Evolutionary conservation across 306 rosid genomes (phyloP).

Genomic region (Fragaria iinumae): DNA sequence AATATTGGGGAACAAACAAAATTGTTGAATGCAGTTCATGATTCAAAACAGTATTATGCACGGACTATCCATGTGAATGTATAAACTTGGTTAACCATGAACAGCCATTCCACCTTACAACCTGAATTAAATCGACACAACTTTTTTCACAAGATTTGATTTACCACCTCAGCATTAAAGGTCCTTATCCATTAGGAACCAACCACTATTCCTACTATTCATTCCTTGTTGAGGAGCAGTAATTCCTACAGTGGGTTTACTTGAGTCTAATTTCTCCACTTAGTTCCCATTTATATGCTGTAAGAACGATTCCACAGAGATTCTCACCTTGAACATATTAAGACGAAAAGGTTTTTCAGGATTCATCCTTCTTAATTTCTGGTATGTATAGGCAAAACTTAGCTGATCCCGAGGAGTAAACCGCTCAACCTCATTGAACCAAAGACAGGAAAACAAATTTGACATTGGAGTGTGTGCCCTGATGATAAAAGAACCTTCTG

Average conservation of each 20-base stretch:
- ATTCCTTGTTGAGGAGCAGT: background rate
- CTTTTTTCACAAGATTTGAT: background rate
- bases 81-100: background rate
- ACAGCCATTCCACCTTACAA: background rate
- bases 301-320: conserved; percentile 16
- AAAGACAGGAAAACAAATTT: conserved; percentile 89
- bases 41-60: background rate
- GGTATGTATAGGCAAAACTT: conserved; percentile 86
- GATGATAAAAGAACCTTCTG: conserved; percentile 90
- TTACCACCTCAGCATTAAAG: background rate
- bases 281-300: conserved; percentile 13
- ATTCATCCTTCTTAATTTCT: conserved; percentile 91
- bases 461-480: conserved; percentile 98
- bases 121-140: background rate
- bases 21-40: background rate
- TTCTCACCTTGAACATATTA: conserved; percentile 89
- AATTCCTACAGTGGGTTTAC: background rate
- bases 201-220: background rate
- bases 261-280: background rate
- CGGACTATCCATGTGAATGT: background rate
- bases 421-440: conserved; percentile 92
- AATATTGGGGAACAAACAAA: background rate
- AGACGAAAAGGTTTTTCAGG: conserved; percentile 77
- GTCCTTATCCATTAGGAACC: background rate
- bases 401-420: conserved; percentile 99